phyloP scores from a whole-genome alignment of 2,329 filamentous ascomycete genomes.

The Waltergamsia citrina region DNA sequence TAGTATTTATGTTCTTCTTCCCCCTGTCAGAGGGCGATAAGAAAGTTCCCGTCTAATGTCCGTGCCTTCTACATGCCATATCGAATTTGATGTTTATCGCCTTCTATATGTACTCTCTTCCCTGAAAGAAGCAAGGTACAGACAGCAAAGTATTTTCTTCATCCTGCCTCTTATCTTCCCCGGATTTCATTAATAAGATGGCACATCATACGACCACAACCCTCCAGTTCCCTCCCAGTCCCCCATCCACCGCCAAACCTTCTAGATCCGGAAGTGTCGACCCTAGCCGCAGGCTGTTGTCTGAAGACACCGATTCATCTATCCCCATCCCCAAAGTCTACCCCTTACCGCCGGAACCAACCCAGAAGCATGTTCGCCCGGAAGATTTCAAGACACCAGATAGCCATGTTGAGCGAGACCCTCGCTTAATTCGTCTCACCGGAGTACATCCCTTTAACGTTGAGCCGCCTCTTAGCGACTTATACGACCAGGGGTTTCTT shows the following conservation, averaged over 20 bases:
- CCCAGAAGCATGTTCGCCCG: constrained; percentile 53
- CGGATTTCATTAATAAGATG: background rate
- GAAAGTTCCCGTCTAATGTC: no score
- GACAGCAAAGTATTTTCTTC: no score
- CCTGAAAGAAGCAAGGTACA: no score
- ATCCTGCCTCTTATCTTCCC: no score
- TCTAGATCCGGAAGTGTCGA: constrained; percentile 24
- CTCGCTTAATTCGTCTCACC: constrained; percentile 75
- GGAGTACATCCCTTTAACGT: constrained; percentile 88
- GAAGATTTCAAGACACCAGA: constrained; percentile 79
- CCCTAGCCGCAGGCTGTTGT: background rate
- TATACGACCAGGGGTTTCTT: constrained; percentile 75
- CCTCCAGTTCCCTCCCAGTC: constrained; percentile 23
- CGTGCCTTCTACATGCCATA: no score
- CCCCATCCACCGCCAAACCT: constrained; percentile 26
- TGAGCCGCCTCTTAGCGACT: constrained; percentile 68
- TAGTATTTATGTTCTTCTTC: no score
- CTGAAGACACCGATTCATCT: background rate
- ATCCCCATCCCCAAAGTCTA: constrained; percentile 26
- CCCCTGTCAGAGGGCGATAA: no score
- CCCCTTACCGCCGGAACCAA: constrained; percentile 59
- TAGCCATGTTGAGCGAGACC: constrained; percentile 68
- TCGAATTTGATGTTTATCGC: no score
- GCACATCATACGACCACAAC: background rate
- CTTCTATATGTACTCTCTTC: no score